Conservation (phyloP, 179 eudicot genomes). For the Silene vulgaris region DNA sequence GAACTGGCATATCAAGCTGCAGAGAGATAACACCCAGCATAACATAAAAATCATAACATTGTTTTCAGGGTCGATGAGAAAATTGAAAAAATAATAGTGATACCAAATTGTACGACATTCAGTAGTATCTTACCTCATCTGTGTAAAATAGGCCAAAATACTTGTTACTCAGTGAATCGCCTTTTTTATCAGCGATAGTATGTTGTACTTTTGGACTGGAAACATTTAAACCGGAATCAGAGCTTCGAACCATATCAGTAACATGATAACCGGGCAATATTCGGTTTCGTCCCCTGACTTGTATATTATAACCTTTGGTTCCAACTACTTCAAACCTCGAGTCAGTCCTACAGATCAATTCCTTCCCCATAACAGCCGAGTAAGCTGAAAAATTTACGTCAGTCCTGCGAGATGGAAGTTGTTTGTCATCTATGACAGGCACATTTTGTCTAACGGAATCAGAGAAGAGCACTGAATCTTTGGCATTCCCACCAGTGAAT, state of each 20-base stretch:
- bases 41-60: neutral
- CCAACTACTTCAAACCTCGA: conserved; percentile 87
- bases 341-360: conserved; percentile 73
- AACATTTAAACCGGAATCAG: conserved; percentile 40
- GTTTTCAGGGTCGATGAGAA: neutral
- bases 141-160: conserved; percentile 60
- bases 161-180: conserved; percentile 49
- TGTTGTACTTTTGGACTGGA: conserved; percentile 26
- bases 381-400: conserved; percentile 85
- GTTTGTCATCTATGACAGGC: conserved; percentile 55
- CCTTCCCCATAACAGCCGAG: conserved; percentile 76
- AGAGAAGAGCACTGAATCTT: conserved; percentile 72
- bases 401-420: conserved; percentile 79
- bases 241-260: conserved; percentile 41
- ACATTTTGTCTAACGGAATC: conserved; percentile 51
- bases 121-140: conserved; percentile 61
- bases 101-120: neutral
- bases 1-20: conserved; percentile 77
- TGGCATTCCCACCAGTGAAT: conserved; percentile 60
- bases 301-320: conserved; percentile 74
- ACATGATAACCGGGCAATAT: conserved; percentile 66
- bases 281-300: conserved; percentile 63
- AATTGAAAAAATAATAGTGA: neutral
- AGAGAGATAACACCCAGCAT: conserved; percentile 10
- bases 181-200: conserved; percentile 30